Conservation (phyloP, 176 grass and related monocot species). For the Musa schizocarpa region DNA sequence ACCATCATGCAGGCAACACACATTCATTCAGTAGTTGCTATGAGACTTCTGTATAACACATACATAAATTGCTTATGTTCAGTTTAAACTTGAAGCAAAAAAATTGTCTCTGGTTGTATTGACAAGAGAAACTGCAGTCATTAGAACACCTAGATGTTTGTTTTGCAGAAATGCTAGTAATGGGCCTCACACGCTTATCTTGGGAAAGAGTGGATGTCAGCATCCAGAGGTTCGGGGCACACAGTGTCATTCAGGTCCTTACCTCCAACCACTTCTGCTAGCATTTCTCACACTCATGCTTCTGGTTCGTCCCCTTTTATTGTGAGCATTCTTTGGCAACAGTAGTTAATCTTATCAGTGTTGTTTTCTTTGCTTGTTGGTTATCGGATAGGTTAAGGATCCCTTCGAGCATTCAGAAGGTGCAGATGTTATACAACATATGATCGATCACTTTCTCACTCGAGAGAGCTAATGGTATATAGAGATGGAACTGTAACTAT, state of each 20-base stretch:
- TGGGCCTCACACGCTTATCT: constrained; percentile 58
- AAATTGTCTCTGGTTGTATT: background rate
- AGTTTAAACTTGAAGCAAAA: background rate
- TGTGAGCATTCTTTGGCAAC: background rate
- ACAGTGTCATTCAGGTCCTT: constrained; percentile 85
- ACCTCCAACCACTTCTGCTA: background rate
- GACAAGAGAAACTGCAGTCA: background rate
- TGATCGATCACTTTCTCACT: constrained; percentile 52
- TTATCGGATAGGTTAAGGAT: constrained; percentile 50
- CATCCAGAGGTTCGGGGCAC: constrained; percentile 70
- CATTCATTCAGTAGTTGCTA: no score
- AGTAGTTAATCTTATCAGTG: no score
- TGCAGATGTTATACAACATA: constrained; percentile 76
- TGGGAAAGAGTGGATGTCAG: constrained; percentile 97
- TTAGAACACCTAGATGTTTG: constrained; percentile 9
- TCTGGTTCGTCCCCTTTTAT: no score
- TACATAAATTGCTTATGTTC: no score
- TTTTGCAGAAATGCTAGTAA: constrained; percentile 62
- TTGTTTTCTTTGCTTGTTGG: background rate
- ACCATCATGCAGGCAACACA: no score
- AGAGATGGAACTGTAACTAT: no score
- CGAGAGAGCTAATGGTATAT: background rate
- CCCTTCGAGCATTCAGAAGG: constrained; percentile 61
- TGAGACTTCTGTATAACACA: no score
- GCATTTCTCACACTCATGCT: no score